Evolutionary conservation across 805 yeast genomes (phyloP), one percentile per base, ranked within the genome.

Genomic region (Lachancea quebecensis): DNA sequence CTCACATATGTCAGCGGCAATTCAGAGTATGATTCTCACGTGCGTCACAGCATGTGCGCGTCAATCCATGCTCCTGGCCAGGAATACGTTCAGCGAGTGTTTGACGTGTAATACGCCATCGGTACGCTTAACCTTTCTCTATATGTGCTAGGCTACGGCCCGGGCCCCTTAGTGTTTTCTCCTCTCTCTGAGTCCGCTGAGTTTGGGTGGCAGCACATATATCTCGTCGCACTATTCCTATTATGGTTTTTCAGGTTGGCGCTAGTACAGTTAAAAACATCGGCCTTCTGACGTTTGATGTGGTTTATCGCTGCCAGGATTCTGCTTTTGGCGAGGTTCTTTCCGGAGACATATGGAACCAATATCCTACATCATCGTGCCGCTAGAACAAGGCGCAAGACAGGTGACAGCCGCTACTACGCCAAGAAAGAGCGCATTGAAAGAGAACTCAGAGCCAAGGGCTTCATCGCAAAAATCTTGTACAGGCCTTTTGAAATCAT

Each of bases 131-230:
- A 81, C 2, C 65, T 81, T 52, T 64, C 81, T 0, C 50, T 78
- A 33, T 81, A 74, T 50, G 79, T 79, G 7, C 52, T 78, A 27
- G 85, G 84, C 9, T 79, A 80, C 54, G 85, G 81, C 42, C 41
- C 78, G 15, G 83, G 83, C 1, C 83, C 83, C 2, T 65, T 79
- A 66, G 50, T 78, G 2, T 74, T 78, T 43, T 73, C 82, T 0
- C 85, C 85, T 3, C 51, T 80, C 49, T 73, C 81, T 11, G 85
- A 80, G 56, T 68, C 75, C 39, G 74, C 79, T 2, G 56, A 60
- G 2, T 57, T 76, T 39, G 85, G 85, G 11, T 68, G 84, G 49
- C 75, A 74, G 44, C 64, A 70, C 27, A 69, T 77, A 33, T 79
- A 78, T 49, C 64, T 72, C 29, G 39, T 62, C 16, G 68, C 82